Percentiles rank a stretch among this genome's conserved stretches.
Evolutionary conservation across 2,329 filamentous ascomycete genomes (phyloP).

Genomic region (Dryadomyces quercus-mongolicae): DNA sequence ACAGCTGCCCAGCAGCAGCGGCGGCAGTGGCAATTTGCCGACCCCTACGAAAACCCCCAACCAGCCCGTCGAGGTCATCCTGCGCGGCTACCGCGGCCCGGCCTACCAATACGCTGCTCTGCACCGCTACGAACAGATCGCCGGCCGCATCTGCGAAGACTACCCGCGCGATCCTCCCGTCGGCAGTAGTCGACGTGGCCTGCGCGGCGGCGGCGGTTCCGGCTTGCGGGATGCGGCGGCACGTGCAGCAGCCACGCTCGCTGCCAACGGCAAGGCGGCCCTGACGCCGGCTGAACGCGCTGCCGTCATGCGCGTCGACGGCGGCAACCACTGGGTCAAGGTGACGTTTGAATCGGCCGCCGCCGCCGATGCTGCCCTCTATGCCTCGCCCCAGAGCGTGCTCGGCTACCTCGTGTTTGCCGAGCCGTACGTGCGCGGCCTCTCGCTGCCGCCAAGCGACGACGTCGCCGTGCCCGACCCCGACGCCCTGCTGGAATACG

Average conservation of each 20-base stretch:
- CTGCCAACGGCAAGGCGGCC: slow-evolving; percentile 35
- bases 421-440: slow-evolving; percentile 50
- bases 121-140: slow-evolving; percentile 76
- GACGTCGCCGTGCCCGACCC: slow-evolving; percentile 51
- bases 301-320: slow-evolving; percentile 61
- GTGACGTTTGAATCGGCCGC: slow-evolving; percentile 66
- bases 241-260: slow-evolving; percentile 22
- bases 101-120: slow-evolving; percentile 75
- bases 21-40: too few species aligned
- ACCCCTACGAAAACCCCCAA: slow-evolving; percentile 13
- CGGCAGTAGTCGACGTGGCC: slow-evolving; percentile 27
- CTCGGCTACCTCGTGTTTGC: slow-evolving; percentile 60
- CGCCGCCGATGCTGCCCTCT: slow-evolving; percentile 57
- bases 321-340: slow-evolving; percentile 87
- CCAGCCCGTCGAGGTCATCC: slow-evolving; percentile 59
- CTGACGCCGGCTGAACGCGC: slow-evolving; percentile 61
- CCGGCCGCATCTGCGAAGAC: slow-evolving; percentile 81
- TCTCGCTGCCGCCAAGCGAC: slow-evolving; percentile 42
- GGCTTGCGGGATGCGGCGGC: slow-evolving; percentile 61
- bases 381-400: slow-evolving; percentile 59
- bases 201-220: slow-evolving; percentile 53
- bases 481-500: slow-evolving; percentile 17
- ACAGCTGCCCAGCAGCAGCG: not conserved
- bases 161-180: slow-evolving; percentile 77
- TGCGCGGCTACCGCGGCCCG: slow-evolving; percentile 63